Evolutionary conservation across 306 rosid genomes (phyloP), one percentile per base, ranked within the genome.

Genomic region (Malus domestica): DNA sequence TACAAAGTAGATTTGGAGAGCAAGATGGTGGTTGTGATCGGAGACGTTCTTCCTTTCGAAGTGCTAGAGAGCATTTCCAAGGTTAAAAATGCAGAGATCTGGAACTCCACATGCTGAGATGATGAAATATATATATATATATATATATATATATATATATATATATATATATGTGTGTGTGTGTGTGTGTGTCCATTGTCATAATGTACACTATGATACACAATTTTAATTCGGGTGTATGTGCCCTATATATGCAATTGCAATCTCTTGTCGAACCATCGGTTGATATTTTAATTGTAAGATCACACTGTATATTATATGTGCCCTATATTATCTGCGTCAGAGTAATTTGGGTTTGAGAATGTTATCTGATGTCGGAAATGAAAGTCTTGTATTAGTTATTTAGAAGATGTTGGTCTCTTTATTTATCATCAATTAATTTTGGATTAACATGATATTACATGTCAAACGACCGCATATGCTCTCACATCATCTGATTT

Each of bases 1-100:
- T 91, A 83, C 74, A 86, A 90, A 81, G 89, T 94, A 79, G 97
- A 94, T 82, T 79, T 94, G 78, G 97, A 90, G 27, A 85, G 79
- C 75, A 86, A 90, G 80, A 89, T 77, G 88, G 96, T 94, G 8
- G 89, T 94, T 54, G 97, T 94, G 19, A 87, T 81, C 30, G 98
- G 98, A 40, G 97, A 94, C 73, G 83, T 94, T 82, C 91, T 86
- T 84, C 97, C 97, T 12, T 86, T 74, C 68, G 96, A 94, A 87
- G 95, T 94, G 72, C 81, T 91, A 82, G 77, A 86, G 83, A 87
- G 98, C 80, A 84, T 94, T 19, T 91, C 98, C 2, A 94, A 84
- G 90, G 97, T 94, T 1, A 94, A 91, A 76, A 88, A 84, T 65
- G 95, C 97, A 4, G 81, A 91, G 86, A 70, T 94, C 73, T 89